phyloP scores from a whole-genome alignment of 2,329 filamentous ascomycete species.

The Lasiodiplodia gonubiensis region DNA sequence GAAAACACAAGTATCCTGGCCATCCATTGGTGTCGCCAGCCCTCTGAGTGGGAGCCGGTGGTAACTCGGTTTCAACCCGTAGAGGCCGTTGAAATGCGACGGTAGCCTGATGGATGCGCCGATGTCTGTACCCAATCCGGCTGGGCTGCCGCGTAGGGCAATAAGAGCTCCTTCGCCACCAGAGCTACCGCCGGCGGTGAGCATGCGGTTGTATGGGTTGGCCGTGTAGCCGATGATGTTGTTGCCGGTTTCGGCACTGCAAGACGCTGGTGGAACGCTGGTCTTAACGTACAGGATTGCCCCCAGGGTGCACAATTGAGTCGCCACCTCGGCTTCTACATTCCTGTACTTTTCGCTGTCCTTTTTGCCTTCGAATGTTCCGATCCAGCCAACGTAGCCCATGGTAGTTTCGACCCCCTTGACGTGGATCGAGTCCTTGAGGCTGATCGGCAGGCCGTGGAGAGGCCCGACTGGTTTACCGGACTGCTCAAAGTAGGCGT shows the following conservation, averaged over 20 bases:
- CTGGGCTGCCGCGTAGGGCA: slow-evolving; percentile 58
- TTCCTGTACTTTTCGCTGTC: slow-evolving; percentile 58
- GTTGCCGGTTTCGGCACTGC: slow-evolving; percentile 63
- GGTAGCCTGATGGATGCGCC: slow-evolving; percentile 65
- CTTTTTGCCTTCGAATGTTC: slow-evolving; percentile 62
- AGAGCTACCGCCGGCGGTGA: slow-evolving; percentile 63
- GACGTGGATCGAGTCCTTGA: slow-evolving; percentile 59
- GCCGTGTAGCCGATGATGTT: slow-evolving; percentile 64
- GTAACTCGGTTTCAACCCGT: slow-evolving; percentile 60
- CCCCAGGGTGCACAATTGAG: slow-evolving; percentile 55
- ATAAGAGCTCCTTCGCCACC: slow-evolving; percentile 65
- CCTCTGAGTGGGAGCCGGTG: slow-evolving; percentile 55
- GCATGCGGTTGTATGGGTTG: slow-evolving; percentile 62
- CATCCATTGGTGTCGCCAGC: slow-evolving; percentile 66
- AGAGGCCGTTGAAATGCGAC: slow-evolving; percentile 64
- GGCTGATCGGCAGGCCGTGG: slow-evolving; percentile 54
- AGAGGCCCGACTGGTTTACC: slow-evolving; percentile 50
- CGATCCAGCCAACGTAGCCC: slow-evolving; percentile 71
- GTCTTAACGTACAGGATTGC: slow-evolving; percentile 64
- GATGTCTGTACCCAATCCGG: slow-evolving; percentile 64
- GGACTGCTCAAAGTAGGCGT: slow-evolving; percentile 46
- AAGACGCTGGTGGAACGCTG: slow-evolving; percentile 61
- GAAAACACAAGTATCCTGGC: slow-evolving; percentile 66
- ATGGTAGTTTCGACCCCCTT: slow-evolving; percentile 55
- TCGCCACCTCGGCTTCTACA: slow-evolving; percentile 63